These are phyloP conservation scores for Pontederia paniculata DNA, from an alignment of 176 grass and related monocot species.

Conservation along the genomic window DNA sequence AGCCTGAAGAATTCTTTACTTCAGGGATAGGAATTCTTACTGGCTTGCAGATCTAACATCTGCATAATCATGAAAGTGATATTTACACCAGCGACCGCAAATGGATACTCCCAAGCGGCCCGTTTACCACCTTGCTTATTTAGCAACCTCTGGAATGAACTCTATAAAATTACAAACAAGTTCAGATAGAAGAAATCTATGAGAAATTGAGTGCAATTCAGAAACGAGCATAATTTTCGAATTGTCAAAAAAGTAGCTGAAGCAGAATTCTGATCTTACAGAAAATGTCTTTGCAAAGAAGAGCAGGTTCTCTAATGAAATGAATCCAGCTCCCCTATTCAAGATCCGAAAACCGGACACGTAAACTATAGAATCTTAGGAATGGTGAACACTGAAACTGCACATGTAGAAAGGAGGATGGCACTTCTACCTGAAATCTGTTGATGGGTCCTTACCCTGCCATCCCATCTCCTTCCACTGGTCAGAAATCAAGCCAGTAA, in stretches of 20 bases:
- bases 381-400: not conserved
- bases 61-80: conserved; percentile 99
- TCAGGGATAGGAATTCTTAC: conserved; percentile 23
- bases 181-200: not conserved
- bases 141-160: conserved; percentile 78
- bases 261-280: conserved; percentile 37
- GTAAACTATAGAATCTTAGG: not conserved
- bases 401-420: conserved; percentile 2
- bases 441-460: conserved; percentile 97
- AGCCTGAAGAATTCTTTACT: too few relatives aligned
- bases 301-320: conserved; percentile 91
- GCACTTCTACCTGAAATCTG: conserved; percentile 56
- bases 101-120: conserved; percentile 78
- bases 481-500: conserved; percentile 79
- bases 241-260: not conserved
- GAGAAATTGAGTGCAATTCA: not conserved
- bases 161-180: conserved; percentile 28
- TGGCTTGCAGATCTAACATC: conserved; percentile 87
- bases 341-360: not conserved
- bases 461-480: conserved; percentile 99
- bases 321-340: conserved; percentile 71
- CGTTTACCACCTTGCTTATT: conserved; percentile 75
- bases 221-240: too few relatives aligned
- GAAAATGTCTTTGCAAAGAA: conserved; percentile 97
- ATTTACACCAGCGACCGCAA: conserved; percentile 92